Conservation (phyloP, 2,329 filamentous ascomycete species). For the Diaporthe citri region DNA sequence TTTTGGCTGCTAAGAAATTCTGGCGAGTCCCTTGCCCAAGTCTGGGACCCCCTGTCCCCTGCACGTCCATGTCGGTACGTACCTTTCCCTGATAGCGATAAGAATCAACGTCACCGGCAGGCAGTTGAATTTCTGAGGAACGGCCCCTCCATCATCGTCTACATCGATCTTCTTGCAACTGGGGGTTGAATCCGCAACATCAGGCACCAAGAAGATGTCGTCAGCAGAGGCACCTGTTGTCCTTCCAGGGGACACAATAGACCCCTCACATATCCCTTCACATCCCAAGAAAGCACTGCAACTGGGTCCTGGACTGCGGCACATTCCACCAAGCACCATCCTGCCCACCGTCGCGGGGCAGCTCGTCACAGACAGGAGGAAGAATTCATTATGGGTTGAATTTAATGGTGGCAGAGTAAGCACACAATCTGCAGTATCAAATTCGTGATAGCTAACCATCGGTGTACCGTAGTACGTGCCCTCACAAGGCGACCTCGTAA, state of each 20-base stretch:
- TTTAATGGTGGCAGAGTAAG: conserved; percentile 76
- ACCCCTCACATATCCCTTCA: conserved; percentile 74
- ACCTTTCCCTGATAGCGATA: conserved; percentile 34
- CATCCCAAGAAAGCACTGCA: conserved; percentile 79
- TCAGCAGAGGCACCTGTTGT: conserved; percentile 69
- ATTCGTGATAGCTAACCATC: conserved; percentile 46
- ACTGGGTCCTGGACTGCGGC: conserved; percentile 85
- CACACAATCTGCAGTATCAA: conserved; percentile 32
- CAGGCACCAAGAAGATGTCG: conserved; percentile 59
- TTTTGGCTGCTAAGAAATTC: conserved; percentile 41
- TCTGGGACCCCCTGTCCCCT: conserved; percentile 29
- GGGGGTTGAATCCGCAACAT: not conserved
- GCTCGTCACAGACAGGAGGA: conserved; percentile 75
- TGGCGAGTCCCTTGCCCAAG: conserved; percentile 23
- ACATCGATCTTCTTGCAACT: conserved; percentile 11
- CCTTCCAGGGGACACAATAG: conserved; percentile 84
- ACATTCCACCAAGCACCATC: conserved; percentile 82
- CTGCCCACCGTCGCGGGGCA: conserved; percentile 76
- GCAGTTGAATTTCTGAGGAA: conserved; percentile 31
- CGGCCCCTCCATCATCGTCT: not conserved
- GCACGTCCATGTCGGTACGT: not conserved
- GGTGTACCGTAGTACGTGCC: conserved; percentile 76
- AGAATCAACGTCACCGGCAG: conserved; percentile 16
- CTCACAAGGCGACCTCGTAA: conserved; percentile 84
- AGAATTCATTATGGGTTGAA: conserved; percentile 85